A percentile compares a stretch with the other conserved stretches of the same genome.
Evolutionary conservation across 495 filamentous ascomycete genomes (phyloP).

Genomic region (Apodospora peruviana): DNA sequence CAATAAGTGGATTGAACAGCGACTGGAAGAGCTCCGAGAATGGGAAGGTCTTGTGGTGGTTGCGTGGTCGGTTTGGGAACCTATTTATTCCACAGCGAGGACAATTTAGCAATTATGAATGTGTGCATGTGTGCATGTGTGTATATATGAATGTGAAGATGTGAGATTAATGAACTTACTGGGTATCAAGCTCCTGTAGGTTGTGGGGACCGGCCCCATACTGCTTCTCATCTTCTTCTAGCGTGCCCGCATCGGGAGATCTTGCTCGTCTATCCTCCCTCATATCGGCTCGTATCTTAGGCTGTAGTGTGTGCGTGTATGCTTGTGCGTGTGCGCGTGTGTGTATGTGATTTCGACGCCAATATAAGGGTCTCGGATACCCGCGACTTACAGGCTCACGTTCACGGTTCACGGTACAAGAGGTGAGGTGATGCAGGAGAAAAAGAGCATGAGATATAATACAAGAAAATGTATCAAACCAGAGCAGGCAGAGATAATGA

Average conservation of each 20-base stretch:
- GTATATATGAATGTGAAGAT: slow-evolving; percentile 17
- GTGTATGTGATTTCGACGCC: too few species aligned
- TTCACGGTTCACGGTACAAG: too few species aligned
- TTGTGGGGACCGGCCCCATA: slow-evolving; percentile 40
- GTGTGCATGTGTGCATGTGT: not conserved
- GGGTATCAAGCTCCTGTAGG: slow-evolving; percentile 56
- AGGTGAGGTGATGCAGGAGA: too few species aligned
- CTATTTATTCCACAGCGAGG: too few species aligned
- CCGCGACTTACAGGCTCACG: too few species aligned
- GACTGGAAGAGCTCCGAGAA: slow-evolving; percentile 73
- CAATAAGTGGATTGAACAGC: slow-evolving; percentile 83
- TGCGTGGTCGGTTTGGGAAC: slow-evolving; percentile 80
- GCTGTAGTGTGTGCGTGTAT: not conserved
- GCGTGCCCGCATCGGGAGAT: slow-evolving; percentile 46
- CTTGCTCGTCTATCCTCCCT: slow-evolving; percentile 17
- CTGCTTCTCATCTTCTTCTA: slow-evolving; percentile 44
- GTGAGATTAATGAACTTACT: slow-evolving; percentile 37
- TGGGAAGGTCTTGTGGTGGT: slow-evolving; percentile 69
- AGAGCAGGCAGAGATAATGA: too few species aligned
- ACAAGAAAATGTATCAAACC: too few species aligned
- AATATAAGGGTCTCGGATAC: too few species aligned
- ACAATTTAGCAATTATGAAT: too few species aligned
- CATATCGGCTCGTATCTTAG: slow-evolving; percentile 14
- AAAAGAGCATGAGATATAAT: too few species aligned
- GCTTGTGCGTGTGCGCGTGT: too few species aligned